These are phyloP conservation scores for Pythium phragmitis DNA, from an alignment of 352 stramenopile genomes.

Conservation along the genomic window DNA sequence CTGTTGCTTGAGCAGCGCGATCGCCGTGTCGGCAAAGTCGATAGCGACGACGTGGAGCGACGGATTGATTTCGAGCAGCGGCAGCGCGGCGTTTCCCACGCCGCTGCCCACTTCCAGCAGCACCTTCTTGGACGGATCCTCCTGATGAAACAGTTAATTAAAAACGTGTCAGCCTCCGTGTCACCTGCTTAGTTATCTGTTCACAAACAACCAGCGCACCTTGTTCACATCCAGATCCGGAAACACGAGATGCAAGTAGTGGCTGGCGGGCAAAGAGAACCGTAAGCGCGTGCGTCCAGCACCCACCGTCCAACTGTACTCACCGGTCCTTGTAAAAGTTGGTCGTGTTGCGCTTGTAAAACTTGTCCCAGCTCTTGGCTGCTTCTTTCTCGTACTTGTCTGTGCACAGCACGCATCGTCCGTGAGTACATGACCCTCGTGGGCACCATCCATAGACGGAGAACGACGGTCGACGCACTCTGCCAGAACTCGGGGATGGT, in stretches of 20 bases:
- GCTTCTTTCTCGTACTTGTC: conserved; percentile 85
- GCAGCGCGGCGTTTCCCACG: conserved; percentile 94
- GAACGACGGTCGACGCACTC: conserved; percentile 28
- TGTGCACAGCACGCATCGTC: conserved; percentile 19
- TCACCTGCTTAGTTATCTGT: not conserved
- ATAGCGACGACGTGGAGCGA: conserved; percentile 88
- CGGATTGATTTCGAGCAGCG: conserved; percentile 91
- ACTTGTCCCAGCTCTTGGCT: conserved; percentile 91
- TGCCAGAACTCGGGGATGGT: conserved; percentile 81
- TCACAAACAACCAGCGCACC: conserved; percentile 10
- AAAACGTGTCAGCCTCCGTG: not conserved
- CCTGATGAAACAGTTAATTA: conserved; percentile 1
- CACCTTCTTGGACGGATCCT: conserved; percentile 44
- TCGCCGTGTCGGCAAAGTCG: conserved; percentile 92
- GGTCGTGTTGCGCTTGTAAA: conserved; percentile 92
- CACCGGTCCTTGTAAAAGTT: conserved; percentile 95
- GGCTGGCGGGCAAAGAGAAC: conserved; percentile 27
- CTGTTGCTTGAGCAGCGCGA: conserved; percentile 90
- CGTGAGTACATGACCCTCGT: conserved; percentile 1
- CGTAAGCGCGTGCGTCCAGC: not conserved
- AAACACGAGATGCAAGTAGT: conserved; percentile 94
- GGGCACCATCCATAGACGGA: not conserved
- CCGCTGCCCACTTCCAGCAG: conserved; percentile 95
- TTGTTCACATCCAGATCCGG: conserved; percentile 73
- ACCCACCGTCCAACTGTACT: not conserved